Percentiles rank a stretch among this genome's conserved stretches.
Evolutionary conservation across 768 basidiomycete genomes (phyloP).

Genomic region (Suillus americanus): DNA sequence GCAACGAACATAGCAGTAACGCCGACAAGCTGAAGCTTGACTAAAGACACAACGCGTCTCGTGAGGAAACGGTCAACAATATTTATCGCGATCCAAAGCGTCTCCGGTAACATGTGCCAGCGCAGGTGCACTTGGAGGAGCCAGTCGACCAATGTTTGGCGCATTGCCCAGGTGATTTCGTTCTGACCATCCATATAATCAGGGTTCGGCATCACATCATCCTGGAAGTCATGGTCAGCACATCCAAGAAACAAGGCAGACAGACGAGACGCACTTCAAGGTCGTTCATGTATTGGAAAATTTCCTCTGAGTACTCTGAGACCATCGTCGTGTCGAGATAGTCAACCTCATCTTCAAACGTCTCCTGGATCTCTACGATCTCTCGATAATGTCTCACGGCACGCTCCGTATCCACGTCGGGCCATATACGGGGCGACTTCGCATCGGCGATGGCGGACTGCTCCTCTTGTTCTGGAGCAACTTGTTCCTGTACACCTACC

Average conservation of each 20-base stretch:
- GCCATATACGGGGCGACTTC: constrained; percentile 62
- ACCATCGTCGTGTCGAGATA: constrained; percentile 87
- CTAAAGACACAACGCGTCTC: constrained; percentile 81
- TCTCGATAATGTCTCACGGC: constrained; percentile 57
- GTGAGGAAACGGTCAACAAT: constrained; percentile 92
- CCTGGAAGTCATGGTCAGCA: constrained; percentile 44
- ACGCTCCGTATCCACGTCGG: constrained; percentile 66
- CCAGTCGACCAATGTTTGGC: constrained; percentile 97
- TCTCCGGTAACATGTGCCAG: constrained; percentile 99
- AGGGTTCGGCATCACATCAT: constrained; percentile 84
- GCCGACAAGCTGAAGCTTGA: constrained; percentile 94
- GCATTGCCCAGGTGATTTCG: constrained; percentile 93
- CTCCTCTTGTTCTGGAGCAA: constrained; percentile 42
- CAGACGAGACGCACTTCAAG: constrained; percentile 67
- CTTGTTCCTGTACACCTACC: constrained; percentile 45
- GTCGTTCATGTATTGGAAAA: constrained; percentile 93
- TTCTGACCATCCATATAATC: constrained; percentile 93
- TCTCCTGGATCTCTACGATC: constrained; percentile 61
- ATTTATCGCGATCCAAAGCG: constrained; percentile 98
- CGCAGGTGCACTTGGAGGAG: constrained; percentile 95
- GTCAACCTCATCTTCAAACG: constrained; percentile 71
- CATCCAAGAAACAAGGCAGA: constrained; percentile 7
- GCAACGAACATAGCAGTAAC: constrained; percentile 99
- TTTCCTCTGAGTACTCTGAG: constrained; percentile 97
- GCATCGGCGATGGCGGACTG: constrained; percentile 28